These are phyloP conservation scores for Kentomonas sorsogonicus DNA, from an alignment of 208 protist species.

Conservation along the genomic window DNA sequence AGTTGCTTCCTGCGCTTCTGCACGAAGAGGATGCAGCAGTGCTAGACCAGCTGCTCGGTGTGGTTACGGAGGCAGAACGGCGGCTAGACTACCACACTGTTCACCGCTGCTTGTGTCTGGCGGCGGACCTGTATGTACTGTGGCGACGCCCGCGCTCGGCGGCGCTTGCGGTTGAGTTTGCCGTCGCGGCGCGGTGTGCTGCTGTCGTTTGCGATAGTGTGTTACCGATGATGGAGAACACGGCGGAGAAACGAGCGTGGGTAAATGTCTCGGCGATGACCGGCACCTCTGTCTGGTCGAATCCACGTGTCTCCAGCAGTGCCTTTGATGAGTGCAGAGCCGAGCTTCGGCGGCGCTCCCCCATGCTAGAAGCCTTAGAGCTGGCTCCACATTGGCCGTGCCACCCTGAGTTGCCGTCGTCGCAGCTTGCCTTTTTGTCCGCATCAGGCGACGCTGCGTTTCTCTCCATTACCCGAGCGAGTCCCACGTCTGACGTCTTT, in stretches of 20 bases:
- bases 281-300: too few species aligned
- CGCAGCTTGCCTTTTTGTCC: too few species aligned
- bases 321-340: too few species aligned
- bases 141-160: slow-evolving; percentile 13
- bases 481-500: slow-evolving; percentile 10
- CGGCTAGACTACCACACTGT: slow-evolving; percentile 20
- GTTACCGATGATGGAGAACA: neutral
- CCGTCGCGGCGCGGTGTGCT: too few species aligned
- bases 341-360: too few species aligned
- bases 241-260: too few species aligned
- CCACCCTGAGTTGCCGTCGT: too few species aligned
- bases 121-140: slow-evolving; percentile 26
- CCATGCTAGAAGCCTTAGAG: too few species aligned
- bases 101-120: slow-evolving; percentile 13
- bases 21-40: slow-evolving; percentile 12
- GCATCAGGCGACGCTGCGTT: slow-evolving; percentile 19
- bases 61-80: slow-evolving; percentile 12
- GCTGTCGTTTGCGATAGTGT: too few species aligned
- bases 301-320: too few species aligned
- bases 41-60: slow-evolving; percentile 8
- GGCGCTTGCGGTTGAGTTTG: slow-evolving; percentile 1
- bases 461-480: slow-evolving; percentile 17
- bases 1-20: neutral
- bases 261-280: too few species aligned
- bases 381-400: too few species aligned